These are phyloP conservation scores for Quercus gilva DNA, from an alignment of 306 rosid species.

Conservation along the genomic window DNA sequence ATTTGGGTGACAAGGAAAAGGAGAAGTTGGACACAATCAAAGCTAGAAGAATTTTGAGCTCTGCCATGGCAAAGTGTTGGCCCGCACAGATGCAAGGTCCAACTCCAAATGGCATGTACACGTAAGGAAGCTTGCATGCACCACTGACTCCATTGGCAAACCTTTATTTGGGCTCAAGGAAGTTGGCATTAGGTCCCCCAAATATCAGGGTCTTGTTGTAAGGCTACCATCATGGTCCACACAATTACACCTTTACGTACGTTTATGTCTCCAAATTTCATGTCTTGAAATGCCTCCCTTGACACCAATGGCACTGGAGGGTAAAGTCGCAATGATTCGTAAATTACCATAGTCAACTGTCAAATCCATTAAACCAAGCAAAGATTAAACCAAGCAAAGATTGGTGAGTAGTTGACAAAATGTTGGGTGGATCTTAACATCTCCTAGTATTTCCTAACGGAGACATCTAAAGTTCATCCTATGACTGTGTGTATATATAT, in stretches of 20 bases:
- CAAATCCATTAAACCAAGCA: no score
- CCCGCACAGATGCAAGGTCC: conserved; percentile 35
- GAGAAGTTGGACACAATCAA: conserved; percentile 37
- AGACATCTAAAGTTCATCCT: no score
- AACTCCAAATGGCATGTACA: conserved; percentile 34
- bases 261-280: conserved; percentile 18
- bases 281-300: conserved; percentile 14
- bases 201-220: conserved; percentile 12
- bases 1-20: conserved; percentile 38
- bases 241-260: conserved; percentile 16
- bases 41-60: conserved; percentile 30
- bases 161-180: conserved; percentile 27
- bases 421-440: no score
- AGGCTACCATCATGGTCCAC: conserved; percentile 4
- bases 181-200: conserved; percentile 31
- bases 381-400: no score
- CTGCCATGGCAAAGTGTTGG: conserved; percentile 27
- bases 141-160: conserved; percentile 27
- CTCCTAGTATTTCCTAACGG: no score
- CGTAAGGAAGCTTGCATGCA: conserved; percentile 28
- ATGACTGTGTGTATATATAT: no score
- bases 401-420: no score
- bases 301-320: conserved; percentile 16
- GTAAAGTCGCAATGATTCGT: conserved; percentile 28
- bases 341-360: conserved; percentile 29